Evolutionary conservation across 176 grass and related monocot genomes (phyloP), one percentile per base, ranked within the genome.

Genomic region (Rhynchospora breviuscula): DNA sequence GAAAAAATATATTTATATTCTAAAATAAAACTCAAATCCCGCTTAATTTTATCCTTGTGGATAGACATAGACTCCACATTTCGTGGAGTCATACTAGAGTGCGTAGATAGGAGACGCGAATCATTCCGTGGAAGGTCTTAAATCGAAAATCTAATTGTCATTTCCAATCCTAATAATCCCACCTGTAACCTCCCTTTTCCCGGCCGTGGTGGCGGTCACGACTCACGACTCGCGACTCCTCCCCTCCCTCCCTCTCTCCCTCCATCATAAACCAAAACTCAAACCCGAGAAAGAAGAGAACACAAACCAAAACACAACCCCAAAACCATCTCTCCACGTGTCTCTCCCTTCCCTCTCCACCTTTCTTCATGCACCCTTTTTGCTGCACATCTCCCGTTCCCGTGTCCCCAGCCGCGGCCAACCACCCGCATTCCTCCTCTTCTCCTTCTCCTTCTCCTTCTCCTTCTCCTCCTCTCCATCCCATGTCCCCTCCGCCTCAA

Each of bases 341-440:
- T 45, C 82, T 49, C 68, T 53, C 49, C 86, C 63, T 56, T 23
- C 43, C 47, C 14, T 54, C 48, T 85, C 11, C 23, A 53, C 56
- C 63, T 19, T 13, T 44, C n/a, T 80, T 72, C 75, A 99, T 99
- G 96, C 88, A 99, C 85, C 89, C 96, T 64, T 98, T 98, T 84
- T 98, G 96, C 93, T 98, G 93, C 86, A 82, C 88, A 60, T 84
- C 93, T 19, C 88, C 91, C 31, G 87, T 93, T 76, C 89, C 93
- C 10, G 91, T 95, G 9, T 95, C 96, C 63, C 95, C 95, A 35
- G 90, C 87, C 79, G 86, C 95, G 70, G 81, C 91, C 0, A 67
- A 74, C 8, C 58, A 33, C 84, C 58, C 15, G 57, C 18, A 54
- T 44, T 31, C 80, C 56, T 46, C 84, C 61, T 52, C 87, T 47